Percentiles rank a stretch among this genome's conserved stretches.
Evolutionary conservation across 2,329 filamentous ascomycete genomes (phyloP).

Genomic region (Neonectria ditissima): DNA sequence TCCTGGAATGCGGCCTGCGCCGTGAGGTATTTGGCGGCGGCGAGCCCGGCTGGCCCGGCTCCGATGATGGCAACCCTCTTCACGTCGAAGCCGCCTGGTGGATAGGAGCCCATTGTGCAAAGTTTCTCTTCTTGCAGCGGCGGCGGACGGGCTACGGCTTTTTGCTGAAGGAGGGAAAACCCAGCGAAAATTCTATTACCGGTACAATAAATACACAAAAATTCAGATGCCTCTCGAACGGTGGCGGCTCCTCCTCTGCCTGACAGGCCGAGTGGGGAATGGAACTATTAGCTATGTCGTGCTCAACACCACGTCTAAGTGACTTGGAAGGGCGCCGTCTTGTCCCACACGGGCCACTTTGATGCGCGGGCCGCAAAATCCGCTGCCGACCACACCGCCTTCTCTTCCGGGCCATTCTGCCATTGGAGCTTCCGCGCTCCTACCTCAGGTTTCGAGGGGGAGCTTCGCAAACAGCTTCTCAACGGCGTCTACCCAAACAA

Average conservation of each 20-base stretch:
- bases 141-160: neutral
- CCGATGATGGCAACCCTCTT: slow-evolving; percentile 81
- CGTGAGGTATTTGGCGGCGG: slow-evolving; percentile 82
- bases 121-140: slow-evolving; percentile 6
- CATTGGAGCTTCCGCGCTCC: slow-evolving; percentile 36
- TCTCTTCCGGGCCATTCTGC: slow-evolving; percentile 30
- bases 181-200: slow-evolving; percentile 13
- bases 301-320: slow-evolving; percentile 24
- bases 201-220: slow-evolving; percentile 28
- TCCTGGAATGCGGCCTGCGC: slow-evolving; percentile 75
- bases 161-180: slow-evolving; percentile 9
- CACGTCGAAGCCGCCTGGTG: slow-evolving; percentile 58
- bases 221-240: slow-evolving; percentile 20
- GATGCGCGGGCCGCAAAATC: neutral
- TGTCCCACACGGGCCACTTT: slow-evolving; percentile 1
- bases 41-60: slow-evolving; percentile 82
- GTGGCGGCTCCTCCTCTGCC: slow-evolving; percentile 27
- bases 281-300: slow-evolving; percentile 38
- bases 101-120: slow-evolving; percentile 47
- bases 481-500: slow-evolving; percentile 11
- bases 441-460: slow-evolving; percentile 14
- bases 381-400: slow-evolving; percentile 34
- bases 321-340: slow-evolving; percentile 16
- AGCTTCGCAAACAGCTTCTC: slow-evolving; percentile 6
- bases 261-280: slow-evolving; percentile 38